phyloP scores from a whole-genome alignment of 1,284 basidiomycete genomes.

The Cryptococcus sp. region DNA sequence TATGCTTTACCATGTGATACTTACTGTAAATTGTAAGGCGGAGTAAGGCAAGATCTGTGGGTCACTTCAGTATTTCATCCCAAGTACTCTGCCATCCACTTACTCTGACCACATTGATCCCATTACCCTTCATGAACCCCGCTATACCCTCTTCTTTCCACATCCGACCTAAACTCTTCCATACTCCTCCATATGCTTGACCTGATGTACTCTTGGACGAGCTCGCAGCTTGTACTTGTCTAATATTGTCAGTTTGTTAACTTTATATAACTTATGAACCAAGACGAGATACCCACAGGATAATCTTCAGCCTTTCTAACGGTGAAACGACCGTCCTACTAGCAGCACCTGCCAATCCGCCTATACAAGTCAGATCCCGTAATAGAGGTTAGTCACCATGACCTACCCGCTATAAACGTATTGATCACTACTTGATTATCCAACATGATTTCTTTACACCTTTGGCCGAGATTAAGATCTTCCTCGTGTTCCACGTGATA shows the following conservation, averaged over 20 bases:
- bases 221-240: slow-evolving; percentile 64
- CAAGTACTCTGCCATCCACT: slow-evolving; percentile 8
- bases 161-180: slow-evolving; percentile 72
- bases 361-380: slow-evolving; percentile 4
- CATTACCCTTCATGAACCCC: slow-evolving; percentile 80
- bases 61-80: background rate
- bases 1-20: background rate
- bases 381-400: slow-evolving; percentile 3
- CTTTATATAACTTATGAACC: background rate
- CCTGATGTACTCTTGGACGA: slow-evolving; percentile 33
- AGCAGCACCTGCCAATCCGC: slow-evolving; percentile 50
- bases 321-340: slow-evolving; percentile 89
- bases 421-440: slow-evolving; percentile 42
- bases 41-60: slow-evolving; percentile 53
- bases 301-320: slow-evolving; percentile 88
- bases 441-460: slow-evolving; percentile 21
- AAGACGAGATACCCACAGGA: slow-evolving; percentile 61
- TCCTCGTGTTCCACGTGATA: no score
- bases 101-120: slow-evolving; percentile 81
- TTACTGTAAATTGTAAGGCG: slow-evolving; percentile 81
- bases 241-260: slow-evolving; percentile 36
- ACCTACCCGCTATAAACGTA: slow-evolving; percentile 36
- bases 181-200: slow-evolving; percentile 75
- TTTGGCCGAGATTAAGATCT: background rate
- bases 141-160: slow-evolving; percentile 87